Evolutionary conservation across 192 early-diverging fungal species (phyloP), one percentile per base, ranked within the genome.

Genomic region (Funneliformis mosseae): DNA sequence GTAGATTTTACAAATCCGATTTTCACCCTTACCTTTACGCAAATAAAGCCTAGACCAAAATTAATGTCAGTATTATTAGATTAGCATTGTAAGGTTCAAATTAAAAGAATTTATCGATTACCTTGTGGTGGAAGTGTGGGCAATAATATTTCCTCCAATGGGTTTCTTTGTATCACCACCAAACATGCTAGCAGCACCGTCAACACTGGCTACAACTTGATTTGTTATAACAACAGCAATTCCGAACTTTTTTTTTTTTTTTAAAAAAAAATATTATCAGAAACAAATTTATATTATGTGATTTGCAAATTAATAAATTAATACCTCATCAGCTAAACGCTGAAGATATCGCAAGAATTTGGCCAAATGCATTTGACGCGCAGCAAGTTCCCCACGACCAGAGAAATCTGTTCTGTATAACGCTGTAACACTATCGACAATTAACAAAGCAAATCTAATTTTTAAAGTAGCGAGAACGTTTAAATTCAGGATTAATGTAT

Each of bases 181-280:
- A 88, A 97, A 98, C 92, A 96, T 96, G 27, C 93, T 87, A 80
- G 92, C 91, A 25, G 87, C 91, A 71, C 96, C 96, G 83, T 99
- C 97, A 0, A 98, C 93, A 63, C 90, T 95, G 2, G 97, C 96
- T 8, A 99, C 97, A 3, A 99, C 97, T 86, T 99, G 97, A 83
- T 99, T 99, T 8, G 97, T 98, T 48, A 99, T 95, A 1, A 99
- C 97, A 12, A 97, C 95, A 6, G 98, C 98, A 33, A 97, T 92
- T 71, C 97, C 97, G 89, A 96, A 99, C 92, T n/a, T n/a, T n/a
- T n/a, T n/a, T n/a, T n/a, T n/a, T n/a, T n/a, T n/a, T n/a, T n/a
- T n/a, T 94, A 79, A 8, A 39, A 69, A 59, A 69, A 43, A 76
- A 64, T 27, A 38, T 16, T 42, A 42, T 48, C 28, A 41, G 33